Percentiles rank a stretch among this genome's conserved stretches.
Conservation (phyloP, 306 rosid genomes). For the Cucurbita pepo region DNA sequence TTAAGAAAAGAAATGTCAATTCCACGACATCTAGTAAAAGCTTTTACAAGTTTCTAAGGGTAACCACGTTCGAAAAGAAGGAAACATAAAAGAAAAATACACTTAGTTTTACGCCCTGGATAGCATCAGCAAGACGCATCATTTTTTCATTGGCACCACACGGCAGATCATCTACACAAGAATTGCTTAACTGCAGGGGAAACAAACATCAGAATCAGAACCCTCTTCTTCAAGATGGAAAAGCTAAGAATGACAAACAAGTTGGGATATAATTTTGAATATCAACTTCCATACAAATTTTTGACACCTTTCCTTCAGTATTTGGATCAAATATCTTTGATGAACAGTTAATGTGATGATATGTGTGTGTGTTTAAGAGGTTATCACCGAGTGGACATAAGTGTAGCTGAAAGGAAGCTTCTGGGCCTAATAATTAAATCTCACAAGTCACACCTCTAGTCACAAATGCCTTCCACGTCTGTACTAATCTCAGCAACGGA, state of each 20-base stretch:
- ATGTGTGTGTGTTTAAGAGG: not conserved
- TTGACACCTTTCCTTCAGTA: not conserved
- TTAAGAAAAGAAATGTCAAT: not conserved
- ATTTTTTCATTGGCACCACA: not conserved
- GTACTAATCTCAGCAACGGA: not conserved
- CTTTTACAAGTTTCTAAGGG: not conserved
- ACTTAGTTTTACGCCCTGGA: not conserved
- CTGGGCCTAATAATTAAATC: no score
- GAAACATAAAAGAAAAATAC: not conserved
- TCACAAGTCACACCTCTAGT: no score
- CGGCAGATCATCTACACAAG: not conserved
- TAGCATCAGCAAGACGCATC: not conserved
- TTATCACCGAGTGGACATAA: no score
- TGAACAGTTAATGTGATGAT: not conserved
- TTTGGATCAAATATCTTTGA: not conserved
- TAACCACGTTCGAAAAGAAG: not conserved
- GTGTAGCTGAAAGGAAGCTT: no score
- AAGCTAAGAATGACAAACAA: not conserved
- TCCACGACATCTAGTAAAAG: not conserved
- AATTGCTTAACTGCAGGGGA: constrained; percentile 2
- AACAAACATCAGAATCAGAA: not conserved
- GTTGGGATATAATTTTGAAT: not conserved
- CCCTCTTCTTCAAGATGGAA: no score
- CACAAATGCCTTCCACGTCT: not conserved
- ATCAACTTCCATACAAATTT: not conserved